Evolutionary conservation across 1,139 yeast genomes (phyloP), one percentile per base, ranked within the genome.

Genomic region (Meyerozyma sp.): DNA sequence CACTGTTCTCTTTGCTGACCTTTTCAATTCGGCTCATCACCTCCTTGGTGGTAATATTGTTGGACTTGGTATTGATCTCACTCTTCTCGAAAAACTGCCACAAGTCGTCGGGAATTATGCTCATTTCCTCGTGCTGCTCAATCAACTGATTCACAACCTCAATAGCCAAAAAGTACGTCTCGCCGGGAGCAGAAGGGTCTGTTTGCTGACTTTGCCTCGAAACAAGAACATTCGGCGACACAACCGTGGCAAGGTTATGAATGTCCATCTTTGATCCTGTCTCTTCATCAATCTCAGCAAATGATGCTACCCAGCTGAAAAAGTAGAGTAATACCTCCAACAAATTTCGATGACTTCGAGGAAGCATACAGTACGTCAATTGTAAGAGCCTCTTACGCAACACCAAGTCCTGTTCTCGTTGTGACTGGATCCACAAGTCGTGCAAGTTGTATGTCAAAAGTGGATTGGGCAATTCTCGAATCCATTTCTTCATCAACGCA

Each of bases 241-340:
- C 77, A 5, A 94, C 99, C 0, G 98, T 93, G 1, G 98, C 96
- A 49, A 94, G 73, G 61, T 94, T 94, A 59, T 91, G 96, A 30
- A 86, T 79, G 60, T 93, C 98, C 99, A 94, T 94, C 66, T 91
- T 93, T 7, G 97, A 90, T 0, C 98, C 98, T 23, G 79, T 79
- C 52, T 84, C 88, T 55, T 85, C 89, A 55, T 85, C 94, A 48
- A 86, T 79, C 53, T 88, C 93, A 1, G 98, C 87, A 66, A 94
- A 94, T 5, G 98, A 88, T 0, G 98, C 91, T 2, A 91, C 95
- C 98, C 98, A 93, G 62, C 84, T 84, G 61, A 94, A 79, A 62
- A 94, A 94, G 50, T 84, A 83, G 32, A 91, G 72, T 42, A 94
- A 68, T 5, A 91, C 96, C 59, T 94, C 98, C 44, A 91, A 73